A percentile compares a stretch with the other conserved stretches of the same genome.
phyloP scores from a whole-genome alignment of 768 basidiomycete genomes.

The Sporobolomyces pararoseus region DNA sequence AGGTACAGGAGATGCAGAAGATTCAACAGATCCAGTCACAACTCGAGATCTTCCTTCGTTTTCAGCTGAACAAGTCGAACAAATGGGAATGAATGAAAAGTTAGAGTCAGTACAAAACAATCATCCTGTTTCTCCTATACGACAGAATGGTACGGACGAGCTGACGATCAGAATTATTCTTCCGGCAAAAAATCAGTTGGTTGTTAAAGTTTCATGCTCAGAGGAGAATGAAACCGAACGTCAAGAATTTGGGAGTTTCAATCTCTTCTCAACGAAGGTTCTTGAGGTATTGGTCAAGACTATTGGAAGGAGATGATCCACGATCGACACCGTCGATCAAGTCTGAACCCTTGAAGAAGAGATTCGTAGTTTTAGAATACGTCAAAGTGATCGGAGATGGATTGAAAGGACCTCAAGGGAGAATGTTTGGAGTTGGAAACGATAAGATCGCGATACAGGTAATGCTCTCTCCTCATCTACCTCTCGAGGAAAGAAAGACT shows the following conservation, averaged over 20 bases:
- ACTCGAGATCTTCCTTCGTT: conserved; percentile 49
- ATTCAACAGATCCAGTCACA: conserved; percentile 45
- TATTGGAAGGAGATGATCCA: conserved; percentile 35
- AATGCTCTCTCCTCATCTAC: not conserved
- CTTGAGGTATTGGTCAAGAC: conserved; percentile 64
- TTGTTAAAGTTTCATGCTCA: conserved; percentile 32
- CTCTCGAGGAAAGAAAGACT: conserved; percentile 44
- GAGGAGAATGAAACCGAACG: conserved; percentile 21
- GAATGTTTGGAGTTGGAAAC: conserved; percentile 41
- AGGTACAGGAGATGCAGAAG: conserved; percentile 57
- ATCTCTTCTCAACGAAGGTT: conserved; percentile 78
- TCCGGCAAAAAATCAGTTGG: too few species aligned
- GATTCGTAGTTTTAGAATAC: conserved; percentile 45
- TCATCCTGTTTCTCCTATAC: not conserved
- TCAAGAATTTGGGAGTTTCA: conserved; percentile 33
- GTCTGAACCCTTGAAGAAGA: not conserved
- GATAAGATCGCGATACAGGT: conserved; percentile 30
- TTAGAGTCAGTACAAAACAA: conserved; percentile 26
- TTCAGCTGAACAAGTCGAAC: conserved; percentile 25
- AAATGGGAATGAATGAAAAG: conserved; percentile 61
- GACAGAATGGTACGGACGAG: not conserved
- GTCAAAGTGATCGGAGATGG: conserved; percentile 44
- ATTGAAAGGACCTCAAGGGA: conserved; percentile 44
- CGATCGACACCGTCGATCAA: conserved; percentile 29
- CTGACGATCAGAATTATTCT: not conserved